These are phyloP conservation scores for Beauveria asiatica DNA, from an alignment of 2,329 filamentous ascomycete species.

Conservation along the genomic window DNA sequence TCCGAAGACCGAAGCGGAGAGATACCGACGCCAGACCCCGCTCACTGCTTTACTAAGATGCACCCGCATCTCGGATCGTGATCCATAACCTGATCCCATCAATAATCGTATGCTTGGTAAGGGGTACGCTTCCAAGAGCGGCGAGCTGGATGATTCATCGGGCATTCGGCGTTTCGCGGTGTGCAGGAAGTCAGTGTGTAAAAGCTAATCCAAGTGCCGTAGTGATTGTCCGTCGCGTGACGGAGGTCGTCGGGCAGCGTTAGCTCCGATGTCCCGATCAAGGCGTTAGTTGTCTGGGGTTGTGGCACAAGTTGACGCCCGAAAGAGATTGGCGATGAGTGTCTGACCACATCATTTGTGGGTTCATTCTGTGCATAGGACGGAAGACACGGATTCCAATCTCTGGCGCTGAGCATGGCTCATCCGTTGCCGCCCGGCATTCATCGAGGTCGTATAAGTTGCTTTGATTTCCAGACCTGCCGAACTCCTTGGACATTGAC, in stretches of 20 bases:
- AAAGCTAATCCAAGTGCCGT: background rate
- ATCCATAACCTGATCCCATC: background rate
- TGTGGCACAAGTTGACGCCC: background rate
- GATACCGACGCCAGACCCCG: background rate
- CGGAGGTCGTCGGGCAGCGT: background rate
- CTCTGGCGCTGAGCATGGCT: too few relatives aligned
- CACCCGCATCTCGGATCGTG: background rate
- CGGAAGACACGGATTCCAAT: too few relatives aligned
- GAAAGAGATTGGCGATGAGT: background rate
- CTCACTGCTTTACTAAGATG: background rate
- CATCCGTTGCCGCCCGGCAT: too few relatives aligned
- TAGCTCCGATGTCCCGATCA: background rate
- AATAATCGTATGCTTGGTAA: background rate
- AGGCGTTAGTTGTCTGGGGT: background rate
- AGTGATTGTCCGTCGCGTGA: background rate
- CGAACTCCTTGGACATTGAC: background rate
- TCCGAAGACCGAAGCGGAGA: constrained; percentile 1
- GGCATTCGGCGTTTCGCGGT: background rate
- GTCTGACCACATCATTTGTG: too few relatives aligned
- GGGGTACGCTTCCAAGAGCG: background rate
- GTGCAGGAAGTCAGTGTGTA: background rate
- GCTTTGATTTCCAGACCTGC: too few relatives aligned
- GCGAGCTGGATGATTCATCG: background rate
- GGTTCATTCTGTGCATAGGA: too few relatives aligned
- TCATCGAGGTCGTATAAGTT: background rate